These are phyloP conservation scores for Colletotrichum sojae DNA, from an alignment of 2,329 filamentous ascomycete species.

Conservation along the genomic window DNA sequence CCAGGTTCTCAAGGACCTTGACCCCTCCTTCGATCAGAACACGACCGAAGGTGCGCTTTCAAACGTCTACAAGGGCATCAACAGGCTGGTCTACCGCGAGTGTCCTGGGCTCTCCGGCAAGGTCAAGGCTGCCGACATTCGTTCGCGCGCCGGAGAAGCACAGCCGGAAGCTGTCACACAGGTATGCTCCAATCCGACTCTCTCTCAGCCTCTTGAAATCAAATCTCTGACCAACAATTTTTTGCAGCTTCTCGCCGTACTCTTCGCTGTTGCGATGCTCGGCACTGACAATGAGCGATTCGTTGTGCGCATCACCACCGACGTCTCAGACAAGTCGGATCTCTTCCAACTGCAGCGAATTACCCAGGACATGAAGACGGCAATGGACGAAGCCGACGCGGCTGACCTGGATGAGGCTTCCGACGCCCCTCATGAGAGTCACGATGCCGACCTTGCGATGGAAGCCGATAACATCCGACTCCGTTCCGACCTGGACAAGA, in stretches of 20 bases:
- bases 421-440: constrained; percentile 57
- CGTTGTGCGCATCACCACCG: constrained; percentile 58
- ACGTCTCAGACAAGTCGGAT: constrained; percentile 52
- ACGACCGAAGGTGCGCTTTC: constrained; percentile 53
- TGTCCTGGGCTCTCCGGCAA: constrained; percentile 66
- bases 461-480: constrained; percentile 69
- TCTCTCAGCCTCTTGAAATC: not conserved
- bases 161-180: constrained; percentile 68
- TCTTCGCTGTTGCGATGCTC: constrained; percentile 72
- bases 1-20: constrained; percentile 70
- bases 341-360: constrained; percentile 63
- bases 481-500: constrained; percentile 64
- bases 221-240: constrained; percentile 47
- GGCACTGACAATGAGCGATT: constrained; percentile 70
- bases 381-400: constrained; percentile 51
- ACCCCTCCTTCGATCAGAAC: constrained; percentile 65
- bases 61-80: constrained; percentile 67
- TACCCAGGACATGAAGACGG: constrained; percentile 58
- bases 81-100: constrained; percentile 68
- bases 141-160: constrained; percentile 70
- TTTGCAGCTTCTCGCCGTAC: constrained; percentile 72
- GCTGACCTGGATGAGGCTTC: constrained; percentile 53
- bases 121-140: constrained; percentile 68
- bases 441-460: constrained; percentile 69
- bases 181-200: constrained; percentile 49